Base-by-base conservation (phyloP, 2,329 filamentous ascomycete genomes). In the Neopestalotiopsis sp. region DNA sequence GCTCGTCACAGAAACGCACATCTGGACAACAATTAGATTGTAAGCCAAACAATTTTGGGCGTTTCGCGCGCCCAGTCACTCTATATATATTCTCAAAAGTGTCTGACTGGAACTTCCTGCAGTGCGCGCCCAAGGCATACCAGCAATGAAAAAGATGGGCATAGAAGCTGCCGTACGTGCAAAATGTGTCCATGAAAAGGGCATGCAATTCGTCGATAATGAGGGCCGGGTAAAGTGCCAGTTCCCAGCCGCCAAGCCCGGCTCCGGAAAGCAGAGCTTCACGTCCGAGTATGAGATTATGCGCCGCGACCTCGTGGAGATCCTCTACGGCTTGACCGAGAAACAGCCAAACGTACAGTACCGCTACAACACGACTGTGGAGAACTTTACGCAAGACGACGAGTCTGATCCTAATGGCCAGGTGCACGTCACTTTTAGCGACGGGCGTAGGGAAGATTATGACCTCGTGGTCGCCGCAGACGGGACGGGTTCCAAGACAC, bases 201-300 rank as follows among this genome's bases (percentile, higher is more conserved):
- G 88, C 4, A 40, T 87, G 1, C 72, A 80, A 42, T 71, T 88
- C 24, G 80, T 89, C 32, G 80, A 88, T 72, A 69, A 69, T 0
- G 68, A 75, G 0, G 83, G 84, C 67, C 75, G 73, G 0, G 66
- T 73, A 2, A 75, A 76, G 52, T 86, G 83, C n/a, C 77, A 74
- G 4, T 79, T 86, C 61, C 72, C 74, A 28, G 77, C 78, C 52
- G 82, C 83, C 71, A 77, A 78, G 63, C 75, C 81, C 0, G 84
- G 82, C 2, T 76, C 80, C 65, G 82, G 83, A 0, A 73, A 71
- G 32, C 84, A 87, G 72, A 78, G 77, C 10, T 75, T 88, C 30
- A 87, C 85, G 0, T 84, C 83, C 69, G 88, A 91, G 67, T 89
- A 82, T 69, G 89, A 91, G 77, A 86, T 91, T 61, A 86, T 91